phyloP scores from a whole-genome alignment of 139 green algal species.

The Tetraselmis striata region DNA sequence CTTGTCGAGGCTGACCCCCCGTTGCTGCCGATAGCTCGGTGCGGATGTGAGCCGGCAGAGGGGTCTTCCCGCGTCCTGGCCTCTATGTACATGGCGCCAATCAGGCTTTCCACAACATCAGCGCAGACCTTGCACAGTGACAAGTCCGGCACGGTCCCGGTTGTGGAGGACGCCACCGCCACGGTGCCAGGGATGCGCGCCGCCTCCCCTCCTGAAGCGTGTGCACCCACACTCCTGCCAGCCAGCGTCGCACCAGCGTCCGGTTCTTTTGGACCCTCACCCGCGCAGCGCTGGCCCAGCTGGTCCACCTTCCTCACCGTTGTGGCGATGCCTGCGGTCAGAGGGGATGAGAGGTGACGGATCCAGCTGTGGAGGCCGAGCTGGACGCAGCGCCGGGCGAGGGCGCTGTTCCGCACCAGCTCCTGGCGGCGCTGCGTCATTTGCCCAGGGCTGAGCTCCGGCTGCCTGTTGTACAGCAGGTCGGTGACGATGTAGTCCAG shows the following conservation, averaged over 20 bases:
- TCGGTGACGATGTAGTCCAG: constrained; percentile 28
- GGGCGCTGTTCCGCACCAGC: constrained; percentile 7
- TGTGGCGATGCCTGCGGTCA: constrained; percentile 8
- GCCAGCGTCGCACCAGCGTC: too few species aligned
- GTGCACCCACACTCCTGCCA: too few species aligned
- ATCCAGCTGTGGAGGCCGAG: constrained; percentile 4
- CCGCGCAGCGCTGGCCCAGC: background rate
- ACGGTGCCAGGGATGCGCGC: too few species aligned
- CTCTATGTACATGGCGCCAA: constrained; percentile 45
- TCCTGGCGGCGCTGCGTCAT: constrained; percentile 4
- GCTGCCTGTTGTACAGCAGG: constrained; percentile 5
- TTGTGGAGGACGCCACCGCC: too few species aligned
- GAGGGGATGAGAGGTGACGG: constrained; percentile 8
- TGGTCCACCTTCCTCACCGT: background rate
- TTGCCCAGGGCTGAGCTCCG: background rate
- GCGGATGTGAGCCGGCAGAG: background rate
- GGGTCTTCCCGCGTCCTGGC: too few species aligned
- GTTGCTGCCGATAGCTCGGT: background rate
- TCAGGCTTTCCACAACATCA: constrained; percentile 41
- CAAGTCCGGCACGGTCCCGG: background rate
- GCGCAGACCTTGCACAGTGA: constrained; percentile 34
- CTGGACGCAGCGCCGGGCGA: background rate
- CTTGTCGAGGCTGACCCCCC: background rate
- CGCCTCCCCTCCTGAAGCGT: too few species aligned
- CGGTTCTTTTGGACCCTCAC: too few species aligned